Percentiles rank a stretch among this genome's conserved stretches.
These are phyloP conservation scores for Aureobasidium leucospermi DNA, from an alignment of 2,329 filamentous ascomycete genomes.

Conservation along the genomic window DNA sequence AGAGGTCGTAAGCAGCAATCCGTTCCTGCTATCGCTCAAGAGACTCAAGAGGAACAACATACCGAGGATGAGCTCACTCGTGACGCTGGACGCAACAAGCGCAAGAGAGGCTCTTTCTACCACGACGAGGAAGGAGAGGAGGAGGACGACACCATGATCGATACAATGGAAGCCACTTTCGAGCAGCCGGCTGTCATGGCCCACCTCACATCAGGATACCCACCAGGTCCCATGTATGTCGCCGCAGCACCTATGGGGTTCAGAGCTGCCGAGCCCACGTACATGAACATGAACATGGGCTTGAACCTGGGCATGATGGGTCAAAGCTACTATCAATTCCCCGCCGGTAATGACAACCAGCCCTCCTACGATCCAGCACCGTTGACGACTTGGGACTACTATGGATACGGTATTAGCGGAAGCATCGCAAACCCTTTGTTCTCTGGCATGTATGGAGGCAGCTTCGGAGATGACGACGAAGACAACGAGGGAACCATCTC, in stretches of 20 bases:
- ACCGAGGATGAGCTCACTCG: slow-evolving; percentile 17
- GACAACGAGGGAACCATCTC: slow-evolving; percentile 24
- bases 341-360: slow-evolving; percentile 1
- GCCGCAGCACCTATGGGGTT: slow-evolving; percentile 16
- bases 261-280: slow-evolving; percentile 10
- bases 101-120: background rate
- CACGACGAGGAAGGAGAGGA: slow-evolving; percentile 1
- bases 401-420: slow-evolving; percentile 13
- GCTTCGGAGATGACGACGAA: slow-evolving; percentile 23
- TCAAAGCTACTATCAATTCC: slow-evolving; percentile 10
- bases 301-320: background rate
- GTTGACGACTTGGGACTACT: slow-evolving; percentile 16
- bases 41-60: slow-evolving; percentile 27
- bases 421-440: slow-evolving; percentile 24
- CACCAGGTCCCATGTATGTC: slow-evolving; percentile 14
- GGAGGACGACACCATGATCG: background rate
- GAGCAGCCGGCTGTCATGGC: slow-evolving; percentile 19
- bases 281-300: background rate
- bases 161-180: slow-evolving; percentile 23
- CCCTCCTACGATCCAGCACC: slow-evolving; percentile 11
- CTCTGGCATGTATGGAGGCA: slow-evolving; percentile 19
- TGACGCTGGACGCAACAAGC: background rate
- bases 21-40: slow-evolving; percentile 16
- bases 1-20: slow-evolving; percentile 15
- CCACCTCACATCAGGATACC: slow-evolving; percentile 17